phyloP scores from a whole-genome alignment of 2,329 filamentous ascomycete genomes.

The Alternaria sp. region DNA sequence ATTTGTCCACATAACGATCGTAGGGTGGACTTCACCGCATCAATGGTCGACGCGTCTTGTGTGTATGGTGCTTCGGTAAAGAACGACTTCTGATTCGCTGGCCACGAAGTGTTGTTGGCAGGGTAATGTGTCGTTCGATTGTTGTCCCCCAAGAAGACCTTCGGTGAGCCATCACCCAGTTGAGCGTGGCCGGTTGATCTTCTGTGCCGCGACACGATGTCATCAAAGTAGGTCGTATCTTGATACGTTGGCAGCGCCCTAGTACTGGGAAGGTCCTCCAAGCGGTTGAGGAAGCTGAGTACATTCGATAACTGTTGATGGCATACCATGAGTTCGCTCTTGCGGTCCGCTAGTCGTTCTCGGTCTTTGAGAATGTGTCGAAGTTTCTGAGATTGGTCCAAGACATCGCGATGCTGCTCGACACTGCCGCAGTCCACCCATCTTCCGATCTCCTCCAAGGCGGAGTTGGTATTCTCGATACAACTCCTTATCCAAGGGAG shows the following conservation, averaged over 20 bases:
- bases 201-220: background rate
- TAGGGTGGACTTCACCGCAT: background rate
- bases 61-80: background rate
- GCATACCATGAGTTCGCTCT: conserved; percentile 26
- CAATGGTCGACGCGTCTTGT: background rate
- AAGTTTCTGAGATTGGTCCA: conserved; percentile 21
- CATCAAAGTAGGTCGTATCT: conserved; percentile 11
- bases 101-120: background rate
- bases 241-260: conserved; percentile 1
- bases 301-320: conserved; percentile 36
- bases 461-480: conserved; percentile 23
- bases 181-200: background rate
- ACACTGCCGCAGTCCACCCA: conserved; percentile 28
- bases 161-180: background rate
- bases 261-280: conserved; percentile 18
- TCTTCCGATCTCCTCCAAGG: conserved; percentile 32
- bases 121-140: background rate
- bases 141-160: background rate
- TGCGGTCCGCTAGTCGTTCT: conserved; percentile 29
- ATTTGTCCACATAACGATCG: background rate
- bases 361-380: conserved; percentile 32
- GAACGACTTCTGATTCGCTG: background rate
- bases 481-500: conserved; percentile 25
- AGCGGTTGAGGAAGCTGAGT: conserved; percentile 18
- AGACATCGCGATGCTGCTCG: conserved; percentile 26